These are phyloP conservation scores for Pyrenophora teres DNA, from an alignment of 2,329 filamentous ascomycete genomes.

Conservation along the genomic window DNA sequence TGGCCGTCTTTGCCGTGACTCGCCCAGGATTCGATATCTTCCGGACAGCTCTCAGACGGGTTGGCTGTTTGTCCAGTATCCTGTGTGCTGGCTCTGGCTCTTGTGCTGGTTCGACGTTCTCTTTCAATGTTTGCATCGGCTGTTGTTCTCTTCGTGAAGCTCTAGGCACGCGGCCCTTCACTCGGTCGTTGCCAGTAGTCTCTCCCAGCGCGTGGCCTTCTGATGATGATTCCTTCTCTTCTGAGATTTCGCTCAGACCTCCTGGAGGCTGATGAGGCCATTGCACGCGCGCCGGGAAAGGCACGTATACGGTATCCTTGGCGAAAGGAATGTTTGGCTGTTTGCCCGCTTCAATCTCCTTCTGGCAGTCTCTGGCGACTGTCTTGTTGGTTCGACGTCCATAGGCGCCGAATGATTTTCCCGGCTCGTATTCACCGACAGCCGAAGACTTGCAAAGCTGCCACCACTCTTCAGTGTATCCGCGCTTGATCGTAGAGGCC, in stretches of 20 bases:
- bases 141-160: constrained; percentile 32
- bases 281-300: constrained; percentile 48
- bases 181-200: constrained; percentile 53
- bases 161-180: constrained; percentile 33
- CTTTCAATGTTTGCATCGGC: constrained; percentile 39
- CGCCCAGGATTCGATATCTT: constrained; percentile 44
- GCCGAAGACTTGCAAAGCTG: constrained; percentile 56
- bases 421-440: constrained; percentile 55
- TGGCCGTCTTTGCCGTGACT: constrained; percentile 38
- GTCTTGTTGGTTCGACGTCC: constrained; percentile 55
- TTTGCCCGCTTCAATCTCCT: constrained; percentile 54
- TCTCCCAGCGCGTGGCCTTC: constrained; percentile 50
- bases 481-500: constrained; percentile 51
- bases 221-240: constrained; percentile 48
- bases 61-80: constrained; percentile 44
- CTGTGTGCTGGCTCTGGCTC: constrained; percentile 34
- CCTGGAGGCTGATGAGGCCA: constrained; percentile 42
- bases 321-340: constrained; percentile 57
- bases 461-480: constrained; percentile 58
- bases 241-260: constrained; percentile 46
- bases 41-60: constrained; percentile 41
- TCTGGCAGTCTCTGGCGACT: constrained; percentile 56
- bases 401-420: constrained; percentile 53
- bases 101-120: constrained; percentile 43
- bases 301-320: constrained; percentile 54